Base-by-base conservation (phyloP, 805 yeast species). In the Debaryomyces hansenii region DNA sequence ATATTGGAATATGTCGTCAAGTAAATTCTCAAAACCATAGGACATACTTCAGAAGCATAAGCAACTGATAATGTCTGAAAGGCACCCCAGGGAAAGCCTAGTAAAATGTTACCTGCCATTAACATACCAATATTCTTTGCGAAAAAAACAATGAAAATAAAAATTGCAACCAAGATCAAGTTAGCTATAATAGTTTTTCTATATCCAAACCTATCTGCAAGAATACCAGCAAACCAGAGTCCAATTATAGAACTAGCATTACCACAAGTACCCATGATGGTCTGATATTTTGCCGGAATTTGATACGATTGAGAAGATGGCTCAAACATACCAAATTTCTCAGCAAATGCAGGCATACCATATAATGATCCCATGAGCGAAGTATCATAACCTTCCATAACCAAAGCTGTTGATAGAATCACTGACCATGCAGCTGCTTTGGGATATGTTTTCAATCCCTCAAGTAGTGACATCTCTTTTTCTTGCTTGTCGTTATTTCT, bases 31-130 rank as follows among this genome's bases (percentile, higher is more conserved):
- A 74, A 57, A 5, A 65, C 71, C 40, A 72, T 57, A 5, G 78
- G 79, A 46, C 70, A 56, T 5, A 75, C 68, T 47, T 76, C 80
- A n/a, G 77, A 64, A 9, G 74, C 69, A 51, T 74, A 76, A 4
- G 76, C 55, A 1, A 67, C 64, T 8, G 71, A 61, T 51, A 69
- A 52, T 11, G 75, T 64, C n/a, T 66, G 68, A 50, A 74, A 64
- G 11, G 66, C 63, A 42, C 81, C 81, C 69, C 75, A 66, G 14
- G 70, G 66, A 28, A 76, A 65, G 16, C 27, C 27, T 24, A 24
- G 10, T 24, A 24, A 24, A 7, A 24, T 6, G 7, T 24, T 6
- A 24, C 27, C 27, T 9, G 10, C 27, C 27, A 24, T 7, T 24
- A 24, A 24, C 27, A 24, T 24, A 7, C 10, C 27, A 24, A 24